phyloP scores from a whole-genome alignment of 202 grass and related monocot genomes.

The Dendrocalamus latiflorus region DNA sequence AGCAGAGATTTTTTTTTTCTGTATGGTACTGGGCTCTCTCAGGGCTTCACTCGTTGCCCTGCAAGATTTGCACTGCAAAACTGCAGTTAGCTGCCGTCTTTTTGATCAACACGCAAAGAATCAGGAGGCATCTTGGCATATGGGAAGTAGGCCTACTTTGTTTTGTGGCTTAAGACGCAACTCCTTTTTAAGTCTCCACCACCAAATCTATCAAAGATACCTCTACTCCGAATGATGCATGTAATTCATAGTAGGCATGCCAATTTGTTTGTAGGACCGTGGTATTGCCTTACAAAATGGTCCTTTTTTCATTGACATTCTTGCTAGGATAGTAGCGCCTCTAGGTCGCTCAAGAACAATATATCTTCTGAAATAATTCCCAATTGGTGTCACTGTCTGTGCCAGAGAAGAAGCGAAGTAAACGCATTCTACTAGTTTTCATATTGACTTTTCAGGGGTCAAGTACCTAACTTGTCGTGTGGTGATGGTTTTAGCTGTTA shows the following conservation, averaged over 20 bases:
- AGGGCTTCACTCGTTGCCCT: not conserved
- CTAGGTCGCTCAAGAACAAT: not conserved
- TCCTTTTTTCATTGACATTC: conserved; percentile 21
- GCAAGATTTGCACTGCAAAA: not conserved
- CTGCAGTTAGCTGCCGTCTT: conserved; percentile 1
- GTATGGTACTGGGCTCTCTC: not conserved
- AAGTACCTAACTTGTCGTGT: not conserved
- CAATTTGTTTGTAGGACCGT: not conserved
- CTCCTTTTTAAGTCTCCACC: not conserved
- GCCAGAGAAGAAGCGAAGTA: not conserved
- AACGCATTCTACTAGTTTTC: conserved; percentile 3
- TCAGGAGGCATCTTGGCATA: not conserved
- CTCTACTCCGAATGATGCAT: not conserved
- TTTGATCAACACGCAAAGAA: conserved; percentile 1
- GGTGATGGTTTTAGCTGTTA: not conserved
- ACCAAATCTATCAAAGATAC: not conserved
- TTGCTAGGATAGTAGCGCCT: not conserved
- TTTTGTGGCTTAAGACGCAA: not conserved
- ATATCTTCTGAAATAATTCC: not conserved
- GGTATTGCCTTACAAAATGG: not conserved
- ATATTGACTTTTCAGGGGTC: not conserved
- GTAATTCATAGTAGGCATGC: not conserved
- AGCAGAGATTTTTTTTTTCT: not conserved
- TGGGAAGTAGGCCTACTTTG: not conserved
- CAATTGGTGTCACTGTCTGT: conserved; percentile 5